Conservation (phyloP, 2,329 filamentous ascomycete genomes). For the Juglanconis oblonga region DNA sequence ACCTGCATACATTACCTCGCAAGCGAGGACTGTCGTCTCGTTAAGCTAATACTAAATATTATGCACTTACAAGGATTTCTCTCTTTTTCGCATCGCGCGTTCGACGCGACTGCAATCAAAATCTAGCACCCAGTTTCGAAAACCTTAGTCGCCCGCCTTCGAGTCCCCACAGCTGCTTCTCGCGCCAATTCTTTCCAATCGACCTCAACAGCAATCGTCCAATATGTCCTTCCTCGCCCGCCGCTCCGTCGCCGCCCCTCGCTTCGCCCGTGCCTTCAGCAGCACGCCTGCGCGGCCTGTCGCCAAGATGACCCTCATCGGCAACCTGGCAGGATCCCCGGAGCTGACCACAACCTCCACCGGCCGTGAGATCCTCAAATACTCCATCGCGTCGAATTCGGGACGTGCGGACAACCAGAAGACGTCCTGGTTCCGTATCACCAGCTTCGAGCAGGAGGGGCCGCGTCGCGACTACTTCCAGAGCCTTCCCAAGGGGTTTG, state of each 20-base stretch:
- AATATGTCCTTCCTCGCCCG: conserved; percentile 24
- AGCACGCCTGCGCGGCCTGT: conserved; percentile 62
- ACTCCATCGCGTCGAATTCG: conserved; percentile 67
- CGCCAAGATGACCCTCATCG: conserved; percentile 82
- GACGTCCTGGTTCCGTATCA: conserved; percentile 83
- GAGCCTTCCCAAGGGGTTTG: conserved; percentile 80
- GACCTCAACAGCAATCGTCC: neutral
- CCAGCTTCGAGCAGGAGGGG: conserved; percentile 68
- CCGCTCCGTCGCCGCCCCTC: conserved; percentile 30
- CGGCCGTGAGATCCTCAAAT: conserved; percentile 73
- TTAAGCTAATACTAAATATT: too few relatives aligned
- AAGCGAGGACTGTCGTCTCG: too few relatives aligned
- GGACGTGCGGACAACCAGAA: conserved; percentile 68
- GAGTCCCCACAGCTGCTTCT: neutral
- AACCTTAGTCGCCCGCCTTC: neutral
- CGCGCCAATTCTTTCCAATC: neutral
- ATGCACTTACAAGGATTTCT: too few relatives aligned
- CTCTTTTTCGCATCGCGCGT: too few relatives aligned
- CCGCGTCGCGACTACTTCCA: conserved; percentile 69
- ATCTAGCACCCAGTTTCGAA: neutral
- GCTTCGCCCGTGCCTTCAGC: conserved; percentile 68
- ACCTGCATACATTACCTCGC: too few relatives aligned
- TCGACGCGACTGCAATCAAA: neutral
- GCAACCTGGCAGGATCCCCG: conserved; percentile 76
- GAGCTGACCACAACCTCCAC: conserved; percentile 69